phyloP scores from a whole-genome alignment of 2,329 filamentous ascomycete genomes.

The Colletotrichum somersetense region DNA sequence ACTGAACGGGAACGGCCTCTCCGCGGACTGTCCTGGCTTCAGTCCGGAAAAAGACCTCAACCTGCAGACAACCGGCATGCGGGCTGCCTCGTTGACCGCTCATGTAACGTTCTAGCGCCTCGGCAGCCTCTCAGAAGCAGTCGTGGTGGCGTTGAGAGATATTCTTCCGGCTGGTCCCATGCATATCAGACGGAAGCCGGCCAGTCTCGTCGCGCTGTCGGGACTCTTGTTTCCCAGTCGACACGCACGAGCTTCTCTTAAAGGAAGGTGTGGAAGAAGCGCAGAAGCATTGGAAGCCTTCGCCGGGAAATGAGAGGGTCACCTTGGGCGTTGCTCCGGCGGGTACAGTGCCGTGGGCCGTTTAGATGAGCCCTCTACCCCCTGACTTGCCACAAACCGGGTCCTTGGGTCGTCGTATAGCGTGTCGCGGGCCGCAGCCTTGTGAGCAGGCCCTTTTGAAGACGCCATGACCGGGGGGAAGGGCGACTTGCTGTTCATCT shows the following conservation, averaged over 20 bases:
- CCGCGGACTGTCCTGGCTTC: slow-evolving; percentile 11
- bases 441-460: neutral
- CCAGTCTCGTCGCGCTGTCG: slow-evolving; percentile 4
- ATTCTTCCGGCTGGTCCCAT: slow-evolving; percentile 27
- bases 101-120: slow-evolving; percentile 4
- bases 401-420: slow-evolving; percentile 24
- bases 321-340: neutral
- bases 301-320: neutral
- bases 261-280: neutral
- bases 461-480: neutral
- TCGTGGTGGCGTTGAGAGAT: neutral
- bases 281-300: neutral
- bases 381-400: slow-evolving; percentile 21
- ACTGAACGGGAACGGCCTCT: slow-evolving; percentile 16
- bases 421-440: slow-evolving; percentile 18
- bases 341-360: slow-evolving; percentile 2
- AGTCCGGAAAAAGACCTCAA: neutral
- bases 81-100: slow-evolving; percentile 5
- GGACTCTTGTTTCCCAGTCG: slow-evolving; percentile 5
- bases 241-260: slow-evolving; percentile 6
- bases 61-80: neutral
- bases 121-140: neutral
- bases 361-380: neutral
- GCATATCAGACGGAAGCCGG: neutral
- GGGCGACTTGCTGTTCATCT: neutral